These are phyloP conservation scores for Ceratobasidium sp. DNA, from an alignment of 1,284 basidiomycete genomes.

Conservation along the genomic window DNA sequence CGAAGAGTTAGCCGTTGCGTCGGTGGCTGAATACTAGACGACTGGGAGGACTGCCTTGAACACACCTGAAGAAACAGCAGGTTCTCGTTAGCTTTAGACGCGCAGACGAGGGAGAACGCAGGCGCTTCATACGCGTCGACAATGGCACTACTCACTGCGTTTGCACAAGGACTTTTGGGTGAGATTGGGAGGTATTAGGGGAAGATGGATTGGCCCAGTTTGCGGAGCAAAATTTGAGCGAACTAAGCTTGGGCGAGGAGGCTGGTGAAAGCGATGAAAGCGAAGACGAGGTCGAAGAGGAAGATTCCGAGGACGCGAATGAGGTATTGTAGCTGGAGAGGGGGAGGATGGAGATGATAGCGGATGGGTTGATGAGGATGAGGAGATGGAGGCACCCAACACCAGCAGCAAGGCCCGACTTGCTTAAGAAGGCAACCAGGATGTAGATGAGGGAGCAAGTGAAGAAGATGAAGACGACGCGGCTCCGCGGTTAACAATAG, in stretches of 20 bases:
- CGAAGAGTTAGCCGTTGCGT: too few relatives aligned
- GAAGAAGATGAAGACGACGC: slow-evolving; percentile 58
- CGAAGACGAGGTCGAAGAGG: slow-evolving; percentile 52
- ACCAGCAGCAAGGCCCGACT: slow-evolving; percentile 32
- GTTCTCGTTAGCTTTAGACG: too few relatives aligned
- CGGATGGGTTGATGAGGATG: slow-evolving; percentile 44
- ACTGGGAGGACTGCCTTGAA: too few relatives aligned
- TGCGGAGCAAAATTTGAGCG: slow-evolving; percentile 50
- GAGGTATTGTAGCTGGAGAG: slow-evolving; percentile 40
- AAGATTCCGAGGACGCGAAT: slow-evolving; percentile 47
- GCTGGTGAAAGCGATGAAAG: slow-evolving; percentile 46
- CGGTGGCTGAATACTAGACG: too few relatives aligned
- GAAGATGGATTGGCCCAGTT: slow-evolving; percentile 77
- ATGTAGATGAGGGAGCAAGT: slow-evolving; percentile 53
- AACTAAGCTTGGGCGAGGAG: slow-evolving; percentile 52
- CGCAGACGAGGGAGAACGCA: too few relatives aligned
- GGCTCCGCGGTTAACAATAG: too few relatives aligned
- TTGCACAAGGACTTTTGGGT: too few relatives aligned
- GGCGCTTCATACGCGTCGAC: too few relatives aligned
- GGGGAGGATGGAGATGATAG: slow-evolving; percentile 47
- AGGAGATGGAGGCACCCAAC: slow-evolving; percentile 49
- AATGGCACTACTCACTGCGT: too few relatives aligned
- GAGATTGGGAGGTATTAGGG: slow-evolving; percentile 73
- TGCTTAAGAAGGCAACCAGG: slow-evolving; percentile 47
- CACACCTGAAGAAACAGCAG: too few relatives aligned